phyloP scores from a whole-genome alignment of 257 asterid genomes.

The Datura wrightii region DNA sequence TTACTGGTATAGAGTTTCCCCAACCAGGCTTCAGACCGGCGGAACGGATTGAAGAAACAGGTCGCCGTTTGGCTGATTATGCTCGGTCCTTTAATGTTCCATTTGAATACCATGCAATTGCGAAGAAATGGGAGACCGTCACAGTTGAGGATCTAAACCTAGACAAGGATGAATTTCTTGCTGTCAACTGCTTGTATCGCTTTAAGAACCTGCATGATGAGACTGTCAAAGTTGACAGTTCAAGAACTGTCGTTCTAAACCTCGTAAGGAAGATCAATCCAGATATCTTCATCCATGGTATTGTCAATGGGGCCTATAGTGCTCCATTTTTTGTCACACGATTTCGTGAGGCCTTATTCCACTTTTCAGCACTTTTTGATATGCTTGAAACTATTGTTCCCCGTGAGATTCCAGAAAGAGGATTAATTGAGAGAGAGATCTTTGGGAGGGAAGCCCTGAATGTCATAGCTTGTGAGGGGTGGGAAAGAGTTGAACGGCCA shows the following conservation, averaged over 20 bases:
- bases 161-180: conserved; percentile 61
- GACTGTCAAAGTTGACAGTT: conserved; percentile 56
- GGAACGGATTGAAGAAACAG: conserved; percentile 65
- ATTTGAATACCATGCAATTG: conserved; percentile 68
- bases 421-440: conserved; percentile 68
- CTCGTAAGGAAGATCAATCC: conserved; percentile 65
- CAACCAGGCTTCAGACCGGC: conserved; percentile 79
- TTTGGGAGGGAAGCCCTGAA: conserved; percentile 74
- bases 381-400: conserved; percentile 70
- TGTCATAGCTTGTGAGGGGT: conserved; percentile 85
- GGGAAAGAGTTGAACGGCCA: conserved; percentile 81
- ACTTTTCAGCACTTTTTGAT: conserved; percentile 73
- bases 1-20: conserved; percentile 77
- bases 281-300: conserved; percentile 61
- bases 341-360: conserved; percentile 74
- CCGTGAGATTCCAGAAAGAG: conserved; percentile 61
- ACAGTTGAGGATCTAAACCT: conserved; percentile 65
- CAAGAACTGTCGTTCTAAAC: conserved; percentile 63
- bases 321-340: conserved; percentile 73
- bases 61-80: conserved; percentile 62
- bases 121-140: conserved; percentile 73
- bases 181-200: conserved; percentile 60
- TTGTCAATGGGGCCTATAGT: conserved; percentile 70
- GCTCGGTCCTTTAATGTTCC: conserved; percentile 59
- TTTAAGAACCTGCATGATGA: conserved; percentile 68